Conservation (phyloP, 352 stramenopile genomes). For the Stephanocyclus meneghinianus region DNA sequence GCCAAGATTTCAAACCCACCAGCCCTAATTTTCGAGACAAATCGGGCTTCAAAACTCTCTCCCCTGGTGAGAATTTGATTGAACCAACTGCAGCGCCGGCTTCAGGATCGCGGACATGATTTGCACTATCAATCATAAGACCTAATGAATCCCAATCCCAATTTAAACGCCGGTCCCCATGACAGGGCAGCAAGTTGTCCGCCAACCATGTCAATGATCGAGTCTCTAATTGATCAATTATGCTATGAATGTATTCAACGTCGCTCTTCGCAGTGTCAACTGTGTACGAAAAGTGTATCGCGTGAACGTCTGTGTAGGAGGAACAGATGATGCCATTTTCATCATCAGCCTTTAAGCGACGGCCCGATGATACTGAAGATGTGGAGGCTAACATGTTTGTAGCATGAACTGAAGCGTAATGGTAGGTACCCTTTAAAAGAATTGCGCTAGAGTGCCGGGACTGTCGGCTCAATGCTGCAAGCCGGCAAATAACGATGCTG, state of each 20-base stretch:
- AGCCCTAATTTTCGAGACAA: conserved; percentile 2
- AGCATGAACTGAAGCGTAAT: too few species aligned
- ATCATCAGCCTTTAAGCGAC: not conserved
- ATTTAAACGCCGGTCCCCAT: not conserved
- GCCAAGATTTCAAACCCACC: conserved; percentile 23
- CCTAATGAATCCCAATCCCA: not conserved
- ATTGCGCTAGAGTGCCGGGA: too few species aligned
- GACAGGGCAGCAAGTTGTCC: conserved; percentile 9
- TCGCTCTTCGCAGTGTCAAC: conserved; percentile 1
- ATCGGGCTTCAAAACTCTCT: conserved; percentile 5
- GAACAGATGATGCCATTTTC: conserved; percentile 7
- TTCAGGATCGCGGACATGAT: not conserved
- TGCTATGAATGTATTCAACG: not conserved
- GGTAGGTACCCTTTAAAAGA: too few species aligned
- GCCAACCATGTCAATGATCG: conserved; percentile 3
- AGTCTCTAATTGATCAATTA: conserved; percentile 8
- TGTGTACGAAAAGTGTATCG: conserved; percentile 14
- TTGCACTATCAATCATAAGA: not conserved
- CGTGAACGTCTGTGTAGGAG: conserved; percentile 14
- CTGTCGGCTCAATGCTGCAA: too few species aligned
- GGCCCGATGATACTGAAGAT: not conserved
- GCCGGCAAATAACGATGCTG: too few species aligned
- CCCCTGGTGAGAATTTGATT: not conserved
- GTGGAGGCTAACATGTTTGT: not conserved
- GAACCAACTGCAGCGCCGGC: too few species aligned